Conservation (phyloP, 1,284 basidiomycete species). For the Boletus calvinii region DNA sequence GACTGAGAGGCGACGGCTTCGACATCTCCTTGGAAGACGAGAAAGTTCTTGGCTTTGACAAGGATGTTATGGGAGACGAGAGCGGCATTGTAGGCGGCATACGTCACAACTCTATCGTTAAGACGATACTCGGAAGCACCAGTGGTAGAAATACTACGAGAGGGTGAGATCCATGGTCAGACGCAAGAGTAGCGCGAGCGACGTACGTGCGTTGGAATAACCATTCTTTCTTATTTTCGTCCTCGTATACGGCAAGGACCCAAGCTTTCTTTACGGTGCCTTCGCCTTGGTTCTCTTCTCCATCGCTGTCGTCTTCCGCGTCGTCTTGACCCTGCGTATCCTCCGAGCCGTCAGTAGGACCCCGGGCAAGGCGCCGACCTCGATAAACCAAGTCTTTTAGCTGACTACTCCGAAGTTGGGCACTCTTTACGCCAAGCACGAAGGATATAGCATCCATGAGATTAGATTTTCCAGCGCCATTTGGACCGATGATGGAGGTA, state of each 20-base stretch:
- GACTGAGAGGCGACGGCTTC: constrained; percentile 97
- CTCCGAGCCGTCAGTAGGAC: constrained; percentile 49
- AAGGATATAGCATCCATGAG: constrained; percentile 99
- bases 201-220: constrained; percentile 87
- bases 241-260: constrained; percentile 91
- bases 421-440: constrained; percentile 94
- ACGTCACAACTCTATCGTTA: constrained; percentile 76
- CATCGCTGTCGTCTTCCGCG: constrained; percentile 46
- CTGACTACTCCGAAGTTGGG: constrained; percentile 90
- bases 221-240: constrained; percentile 79
- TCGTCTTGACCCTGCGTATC: constrained; percentile 46
- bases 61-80: constrained; percentile 92
- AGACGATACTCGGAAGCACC: constrained; percentile 90
- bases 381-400: constrained; percentile 96
- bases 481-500: constrained; percentile 95
- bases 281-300: constrained; percentile 63
- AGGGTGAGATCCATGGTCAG: constrained; percentile 4
- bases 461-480: constrained; percentile 99
- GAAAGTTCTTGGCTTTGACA: constrained; percentile 98
- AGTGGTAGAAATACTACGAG: constrained; percentile 75
- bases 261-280: constrained; percentile 90
- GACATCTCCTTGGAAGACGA: constrained; percentile 99
- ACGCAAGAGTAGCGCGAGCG: background rate
- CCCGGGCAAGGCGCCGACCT: constrained; percentile 71
- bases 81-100: constrained; percentile 82